These are phyloP conservation scores for Globisporangium takayamanum DNA, from an alignment of 352 stramenopile genomes.

Conservation along the genomic window DNA sequence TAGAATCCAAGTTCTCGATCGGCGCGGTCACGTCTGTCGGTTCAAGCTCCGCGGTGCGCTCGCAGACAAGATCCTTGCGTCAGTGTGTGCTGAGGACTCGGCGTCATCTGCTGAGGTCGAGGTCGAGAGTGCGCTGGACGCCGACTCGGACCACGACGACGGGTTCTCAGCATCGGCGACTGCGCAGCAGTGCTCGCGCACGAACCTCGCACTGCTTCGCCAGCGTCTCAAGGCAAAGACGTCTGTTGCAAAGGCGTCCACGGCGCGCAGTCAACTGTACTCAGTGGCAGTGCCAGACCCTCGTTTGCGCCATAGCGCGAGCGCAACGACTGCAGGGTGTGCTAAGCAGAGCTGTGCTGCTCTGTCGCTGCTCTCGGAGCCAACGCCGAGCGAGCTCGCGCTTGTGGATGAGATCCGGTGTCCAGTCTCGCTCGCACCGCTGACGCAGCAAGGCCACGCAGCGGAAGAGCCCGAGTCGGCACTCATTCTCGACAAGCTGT, in stretches of 20 bases:
- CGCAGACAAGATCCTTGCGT: slow-evolving; percentile 28
- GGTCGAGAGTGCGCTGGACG: slow-evolving; percentile 11
- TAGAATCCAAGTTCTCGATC: slow-evolving; percentile 58
- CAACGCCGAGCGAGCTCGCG: slow-evolving; percentile 17
- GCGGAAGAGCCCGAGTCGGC: slow-evolving; percentile 57
- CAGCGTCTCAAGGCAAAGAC: background rate
- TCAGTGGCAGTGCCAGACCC: slow-evolving; percentile 38
- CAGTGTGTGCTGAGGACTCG: slow-evolving; percentile 11
- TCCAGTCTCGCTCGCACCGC: slow-evolving; percentile 38
- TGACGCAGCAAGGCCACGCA: slow-evolving; percentile 23
- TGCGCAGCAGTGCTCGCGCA: slow-evolving; percentile 4
- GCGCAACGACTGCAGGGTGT: background rate
- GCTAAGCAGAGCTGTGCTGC: background rate
- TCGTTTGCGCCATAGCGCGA: slow-evolving; percentile 19
- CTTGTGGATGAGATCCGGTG: slow-evolving; percentile 34
- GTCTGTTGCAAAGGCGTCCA: background rate
- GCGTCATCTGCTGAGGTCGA: background rate
- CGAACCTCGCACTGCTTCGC: slow-evolving; percentile 11
- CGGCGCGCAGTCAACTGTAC: slow-evolving; percentile 14
- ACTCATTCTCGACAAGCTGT: slow-evolving; percentile 47
- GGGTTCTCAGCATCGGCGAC: slow-evolving; percentile 18
- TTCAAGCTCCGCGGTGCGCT: slow-evolving; percentile 59
- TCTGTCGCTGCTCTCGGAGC: slow-evolving; percentile 52
- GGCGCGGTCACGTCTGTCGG: slow-evolving; percentile 51
- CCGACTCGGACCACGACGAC: slow-evolving; percentile 49